These are phyloP conservation scores for Metschnikowia matae DNA, from an alignment of 805 yeast species.

Conservation along the genomic window DNA sequence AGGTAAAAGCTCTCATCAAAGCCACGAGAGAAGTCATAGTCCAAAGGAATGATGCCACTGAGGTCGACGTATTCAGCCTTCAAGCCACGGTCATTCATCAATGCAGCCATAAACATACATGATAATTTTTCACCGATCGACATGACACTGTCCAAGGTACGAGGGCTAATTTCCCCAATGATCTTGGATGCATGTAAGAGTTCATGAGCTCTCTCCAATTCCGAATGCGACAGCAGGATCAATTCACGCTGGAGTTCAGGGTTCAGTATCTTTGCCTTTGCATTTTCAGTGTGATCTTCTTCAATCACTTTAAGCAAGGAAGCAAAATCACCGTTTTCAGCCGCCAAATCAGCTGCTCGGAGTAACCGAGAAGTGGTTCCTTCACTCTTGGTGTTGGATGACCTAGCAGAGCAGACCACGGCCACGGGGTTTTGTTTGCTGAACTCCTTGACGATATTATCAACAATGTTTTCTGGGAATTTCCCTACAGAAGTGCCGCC, in stretches of 20 bases:
- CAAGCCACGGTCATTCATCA: slow-evolving; percentile 79
- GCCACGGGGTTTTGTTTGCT: slow-evolving; percentile 65
- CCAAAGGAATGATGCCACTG: slow-evolving; percentile 64
- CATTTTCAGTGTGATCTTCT: slow-evolving; percentile 76
- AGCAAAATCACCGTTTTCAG: slow-evolving; percentile 55
- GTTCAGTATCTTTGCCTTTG: slow-evolving; percentile 48
- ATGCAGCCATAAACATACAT: slow-evolving; percentile 82
- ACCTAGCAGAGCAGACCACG: slow-evolving; percentile 94
- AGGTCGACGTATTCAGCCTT: slow-evolving; percentile 77
- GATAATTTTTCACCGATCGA: slow-evolving; percentile 91
- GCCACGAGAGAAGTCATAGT: slow-evolving; percentile 51
- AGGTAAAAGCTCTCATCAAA: slow-evolving; percentile 66
- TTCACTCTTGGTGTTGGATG: slow-evolving; percentile 84
- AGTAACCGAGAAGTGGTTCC: slow-evolving; percentile 91
- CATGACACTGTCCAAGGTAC: slow-evolving; percentile 87
- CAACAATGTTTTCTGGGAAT: slow-evolving; percentile 80
- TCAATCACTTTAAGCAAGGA: slow-evolving; percentile 61
- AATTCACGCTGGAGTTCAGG: slow-evolving; percentile 48
- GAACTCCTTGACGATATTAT: slow-evolving; percentile 73
- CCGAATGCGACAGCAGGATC: slow-evolving; percentile 55
- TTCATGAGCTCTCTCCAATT: slow-evolving; percentile 63
- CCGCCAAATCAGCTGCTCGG: slow-evolving; percentile 76
- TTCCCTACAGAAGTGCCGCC: slow-evolving; percentile 98
- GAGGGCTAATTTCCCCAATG: slow-evolving; percentile 84
- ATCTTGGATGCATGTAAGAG: slow-evolving; percentile 83